These are phyloP conservation scores for Cryptococcus sp. DNA, from an alignment of 1,284 basidiomycete species.

Conservation along the genomic window DNA sequence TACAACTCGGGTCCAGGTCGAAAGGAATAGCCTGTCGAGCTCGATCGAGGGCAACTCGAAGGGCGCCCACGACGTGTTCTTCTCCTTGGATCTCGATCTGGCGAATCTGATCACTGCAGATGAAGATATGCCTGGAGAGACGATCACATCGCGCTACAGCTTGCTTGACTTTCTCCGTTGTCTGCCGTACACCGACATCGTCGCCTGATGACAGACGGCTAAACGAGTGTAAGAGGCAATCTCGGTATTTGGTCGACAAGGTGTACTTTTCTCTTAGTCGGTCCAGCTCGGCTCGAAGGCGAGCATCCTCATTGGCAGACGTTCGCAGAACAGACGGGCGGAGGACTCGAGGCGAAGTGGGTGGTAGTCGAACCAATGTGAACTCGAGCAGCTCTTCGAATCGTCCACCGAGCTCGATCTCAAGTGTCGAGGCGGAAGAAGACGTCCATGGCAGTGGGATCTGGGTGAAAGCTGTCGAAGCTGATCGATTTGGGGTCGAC, in stretches of 20 bases:
- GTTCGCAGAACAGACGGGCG: slow-evolving; percentile 7
- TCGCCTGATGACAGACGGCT: background rate
- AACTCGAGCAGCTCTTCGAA: slow-evolving; percentile 5
- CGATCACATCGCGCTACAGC: slow-evolving; percentile 14
- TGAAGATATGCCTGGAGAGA: slow-evolving; percentile 21
- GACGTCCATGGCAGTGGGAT: slow-evolving; percentile 21
- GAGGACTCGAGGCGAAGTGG: slow-evolving; percentile 5
- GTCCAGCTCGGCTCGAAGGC: slow-evolving; percentile 11
- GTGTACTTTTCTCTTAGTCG: slow-evolving; percentile 14
- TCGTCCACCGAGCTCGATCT: background rate
- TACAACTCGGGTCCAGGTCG: too few relatives aligned
- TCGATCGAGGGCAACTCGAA: slow-evolving; percentile 6
- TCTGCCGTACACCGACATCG: slow-evolving; percentile 4
- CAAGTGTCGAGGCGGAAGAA: slow-evolving; percentile 3
- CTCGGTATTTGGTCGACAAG: slow-evolving; percentile 8
- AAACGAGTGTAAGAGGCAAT: slow-evolving; percentile 4
- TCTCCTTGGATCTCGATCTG: slow-evolving; percentile 20
- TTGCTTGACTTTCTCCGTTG: slow-evolving; percentile 10
- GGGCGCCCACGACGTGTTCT: slow-evolving; percentile 15
- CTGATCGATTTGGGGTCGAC: background rate
- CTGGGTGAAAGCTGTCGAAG: slow-evolving; percentile 7
- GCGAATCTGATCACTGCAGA: slow-evolving; percentile 27
- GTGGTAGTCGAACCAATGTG: background rate
- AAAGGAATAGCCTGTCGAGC: too few relatives aligned
- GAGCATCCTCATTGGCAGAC: slow-evolving; percentile 5